Conservation (phyloP, 441 rosid genomes). For the Melastoma candidum region DNA sequence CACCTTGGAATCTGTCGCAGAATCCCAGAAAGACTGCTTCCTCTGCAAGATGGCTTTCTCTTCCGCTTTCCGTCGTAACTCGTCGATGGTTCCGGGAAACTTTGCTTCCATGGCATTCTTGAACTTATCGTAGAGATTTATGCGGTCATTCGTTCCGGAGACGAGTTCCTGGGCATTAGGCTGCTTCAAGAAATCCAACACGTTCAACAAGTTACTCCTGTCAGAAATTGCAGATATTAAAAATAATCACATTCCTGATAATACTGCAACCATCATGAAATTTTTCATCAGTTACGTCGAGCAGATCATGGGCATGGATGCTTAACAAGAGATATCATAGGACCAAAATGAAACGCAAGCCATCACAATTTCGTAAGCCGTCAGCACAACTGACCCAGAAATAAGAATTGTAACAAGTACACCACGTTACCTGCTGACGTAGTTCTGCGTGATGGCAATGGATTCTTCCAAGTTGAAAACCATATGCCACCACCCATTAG, state of each 20-base stretch:
- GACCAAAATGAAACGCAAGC: background rate
- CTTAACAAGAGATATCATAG: too few relatives aligned
- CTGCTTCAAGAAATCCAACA: conserved; percentile 71
- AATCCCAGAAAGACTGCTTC: conserved; percentile 82
- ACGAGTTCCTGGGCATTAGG: conserved; percentile 79
- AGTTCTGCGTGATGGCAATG: conserved; percentile 89
- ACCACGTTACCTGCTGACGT: conserved; percentile 66
- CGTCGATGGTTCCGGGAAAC: conserved; percentile 52
- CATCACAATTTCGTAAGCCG: too few relatives aligned
- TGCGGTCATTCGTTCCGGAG: conserved; percentile 79
- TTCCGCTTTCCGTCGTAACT: conserved; percentile 45
- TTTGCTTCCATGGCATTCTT: conserved; percentile 48
- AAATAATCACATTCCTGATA: too few relatives aligned
- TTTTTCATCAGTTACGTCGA: too few relatives aligned
- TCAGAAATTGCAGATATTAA: conserved; percentile 5
- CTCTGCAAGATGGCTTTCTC: conserved; percentile 37
- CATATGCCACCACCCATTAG: conserved; percentile 98
- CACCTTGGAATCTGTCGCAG: conserved; percentile 55
- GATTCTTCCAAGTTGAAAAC: conserved; percentile 95
- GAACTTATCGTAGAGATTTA: conserved; percentile 68
- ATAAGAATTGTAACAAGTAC: background rate
- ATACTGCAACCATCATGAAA: too few relatives aligned
- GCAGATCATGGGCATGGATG: too few relatives aligned
- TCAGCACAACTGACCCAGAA: too few relatives aligned
- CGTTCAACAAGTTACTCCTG: conserved; percentile 84